phyloP scores from a whole-genome alignment of 208 protist genomes.

The Trypanosoma scelopori region DNA sequence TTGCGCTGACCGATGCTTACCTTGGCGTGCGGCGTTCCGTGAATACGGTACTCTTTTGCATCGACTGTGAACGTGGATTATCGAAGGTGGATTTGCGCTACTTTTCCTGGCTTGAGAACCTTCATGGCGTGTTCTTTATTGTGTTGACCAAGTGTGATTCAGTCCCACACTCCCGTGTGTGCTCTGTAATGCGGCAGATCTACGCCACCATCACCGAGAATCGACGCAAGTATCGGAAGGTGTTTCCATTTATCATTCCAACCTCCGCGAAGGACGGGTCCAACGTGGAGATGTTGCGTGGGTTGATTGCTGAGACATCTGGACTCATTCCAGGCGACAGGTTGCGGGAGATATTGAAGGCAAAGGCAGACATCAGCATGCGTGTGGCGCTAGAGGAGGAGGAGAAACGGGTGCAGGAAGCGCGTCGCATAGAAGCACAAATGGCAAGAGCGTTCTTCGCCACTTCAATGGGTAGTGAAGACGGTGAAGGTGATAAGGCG shows the following conservation, averaged over 20 bases:
- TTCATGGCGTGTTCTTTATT: constrained; percentile 87
- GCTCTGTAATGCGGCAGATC: constrained; percentile 86
- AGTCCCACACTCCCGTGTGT: constrained; percentile 85
- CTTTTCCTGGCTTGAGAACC: constrained; percentile 88
- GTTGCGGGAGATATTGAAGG: constrained; percentile 67
- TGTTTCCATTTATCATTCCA: constrained; percentile 86
- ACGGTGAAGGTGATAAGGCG: not conserved
- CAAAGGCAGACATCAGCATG: constrained; percentile 48
- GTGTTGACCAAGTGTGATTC: constrained; percentile 91
- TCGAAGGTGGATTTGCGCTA: constrained; percentile 89
- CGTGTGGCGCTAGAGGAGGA: constrained; percentile 55
- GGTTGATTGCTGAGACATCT: constrained; percentile 85
- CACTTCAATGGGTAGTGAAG: constrained; percentile 5
- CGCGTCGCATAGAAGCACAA: constrained; percentile 38
- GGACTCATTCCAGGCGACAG: constrained; percentile 84
- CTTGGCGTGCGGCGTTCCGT: constrained; percentile 90
- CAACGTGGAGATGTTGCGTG: constrained; percentile 85
- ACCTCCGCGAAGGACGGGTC: constrained; percentile 78
- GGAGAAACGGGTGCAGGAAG: constrained; percentile 46
- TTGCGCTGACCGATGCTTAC: constrained; percentile 87
- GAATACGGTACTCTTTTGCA: constrained; percentile 90
- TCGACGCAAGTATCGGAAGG: constrained; percentile 82
- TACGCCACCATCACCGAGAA: constrained; percentile 86
- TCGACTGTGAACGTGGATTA: constrained; percentile 83
- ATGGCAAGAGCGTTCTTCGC: constrained; percentile 49